A percentile compares a stretch with the other conserved stretches of the same genome.
Conservation (phyloP, 176 grass and related monocot species). For the Lolium rigidum region DNA sequence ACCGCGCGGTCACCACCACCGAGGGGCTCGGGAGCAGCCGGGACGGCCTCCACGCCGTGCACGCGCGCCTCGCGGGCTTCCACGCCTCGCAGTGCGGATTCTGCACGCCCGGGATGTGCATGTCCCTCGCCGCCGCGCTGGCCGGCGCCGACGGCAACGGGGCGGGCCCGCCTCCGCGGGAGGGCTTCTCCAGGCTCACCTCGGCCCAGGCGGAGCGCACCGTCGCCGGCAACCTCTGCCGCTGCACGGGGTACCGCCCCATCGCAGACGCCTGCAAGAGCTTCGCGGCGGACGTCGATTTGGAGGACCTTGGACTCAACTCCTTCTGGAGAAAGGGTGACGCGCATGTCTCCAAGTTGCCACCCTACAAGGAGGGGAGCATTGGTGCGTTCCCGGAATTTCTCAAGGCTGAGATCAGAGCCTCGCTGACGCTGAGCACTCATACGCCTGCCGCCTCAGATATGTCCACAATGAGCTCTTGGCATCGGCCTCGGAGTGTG, state of each 20-base stretch:
- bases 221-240: constrained; percentile 82
- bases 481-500: constrained; percentile 65
- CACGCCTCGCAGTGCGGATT: constrained; percentile 94
- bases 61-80: constrained; percentile 75
- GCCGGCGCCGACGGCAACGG: constrained; percentile 29
- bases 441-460: neutral
- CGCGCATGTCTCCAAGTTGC: constrained; percentile 55
- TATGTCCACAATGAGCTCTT: constrained; percentile 30
- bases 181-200: constrained; percentile 76
- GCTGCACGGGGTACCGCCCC: constrained; percentile 93
- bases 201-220: constrained; percentile 65
- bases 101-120: constrained; percentile 94
- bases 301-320: constrained; percentile 91
- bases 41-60: constrained; percentile 68
- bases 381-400: constrained; percentile 77
- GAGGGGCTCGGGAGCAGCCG: constrained; percentile 66
- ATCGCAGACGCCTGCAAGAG: constrained; percentile 91
- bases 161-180: constrained; percentile 48
- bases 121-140: constrained; percentile 87
- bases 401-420: constrained; percentile 76
- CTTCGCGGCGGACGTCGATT: constrained; percentile 89
- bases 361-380: constrained; percentile 51
- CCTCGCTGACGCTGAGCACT: constrained; percentile 39
- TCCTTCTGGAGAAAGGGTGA: constrained; percentile 79
- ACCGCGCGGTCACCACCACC: constrained; percentile 70